phyloP scores from a whole-genome alignment of 345 rosid genomes.

The Gossypium arboreum region DNA sequence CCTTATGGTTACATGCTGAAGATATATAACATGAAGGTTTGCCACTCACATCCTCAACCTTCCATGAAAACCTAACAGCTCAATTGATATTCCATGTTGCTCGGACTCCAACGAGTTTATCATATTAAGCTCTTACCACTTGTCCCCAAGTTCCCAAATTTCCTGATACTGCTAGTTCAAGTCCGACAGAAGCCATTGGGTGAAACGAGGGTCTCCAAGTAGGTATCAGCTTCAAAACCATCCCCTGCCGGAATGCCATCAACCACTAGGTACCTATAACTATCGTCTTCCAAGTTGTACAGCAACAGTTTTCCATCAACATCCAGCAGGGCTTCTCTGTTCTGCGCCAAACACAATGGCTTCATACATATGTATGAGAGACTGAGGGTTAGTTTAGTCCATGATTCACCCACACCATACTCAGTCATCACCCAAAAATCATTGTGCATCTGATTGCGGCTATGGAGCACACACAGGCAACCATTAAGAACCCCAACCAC shows the following conservation, averaged over 20 bases:
- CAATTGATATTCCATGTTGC: no score
- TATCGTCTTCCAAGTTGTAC: slow-evolving; percentile 30
- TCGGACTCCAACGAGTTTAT: background rate
- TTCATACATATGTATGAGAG: slow-evolving; percentile 34
- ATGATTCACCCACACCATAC: slow-evolving; percentile 29
- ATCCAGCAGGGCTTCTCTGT: slow-evolving; percentile 29
- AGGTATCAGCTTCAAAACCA: slow-evolving; percentile 40
- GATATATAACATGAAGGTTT: background rate
- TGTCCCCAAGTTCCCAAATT: background rate
- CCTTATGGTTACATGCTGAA: background rate
- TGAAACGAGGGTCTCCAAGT: slow-evolving; percentile 43
- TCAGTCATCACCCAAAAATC: slow-evolving; percentile 42
- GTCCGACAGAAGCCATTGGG: slow-evolving; percentile 26
- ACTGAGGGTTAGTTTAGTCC: slow-evolving; percentile 32
- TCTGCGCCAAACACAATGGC: slow-evolving; percentile 35
- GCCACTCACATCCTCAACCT: background rate
- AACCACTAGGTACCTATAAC: slow-evolving; percentile 23
- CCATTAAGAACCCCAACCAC: slow-evolving; percentile 28
- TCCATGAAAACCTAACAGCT: background rate
- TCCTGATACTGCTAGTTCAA: background rate
- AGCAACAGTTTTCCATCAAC: slow-evolving; percentile 40
- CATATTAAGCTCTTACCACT: background rate
- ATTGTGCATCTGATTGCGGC: slow-evolving; percentile 30
- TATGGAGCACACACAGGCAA: slow-evolving; percentile 32
- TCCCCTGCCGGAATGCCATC: slow-evolving; percentile 28